Percentiles rank a stretch among this genome's conserved stretches.
Conservation (phyloP, 768 basidiomycete genomes). For the Lactarius hengduanensis region DNA sequence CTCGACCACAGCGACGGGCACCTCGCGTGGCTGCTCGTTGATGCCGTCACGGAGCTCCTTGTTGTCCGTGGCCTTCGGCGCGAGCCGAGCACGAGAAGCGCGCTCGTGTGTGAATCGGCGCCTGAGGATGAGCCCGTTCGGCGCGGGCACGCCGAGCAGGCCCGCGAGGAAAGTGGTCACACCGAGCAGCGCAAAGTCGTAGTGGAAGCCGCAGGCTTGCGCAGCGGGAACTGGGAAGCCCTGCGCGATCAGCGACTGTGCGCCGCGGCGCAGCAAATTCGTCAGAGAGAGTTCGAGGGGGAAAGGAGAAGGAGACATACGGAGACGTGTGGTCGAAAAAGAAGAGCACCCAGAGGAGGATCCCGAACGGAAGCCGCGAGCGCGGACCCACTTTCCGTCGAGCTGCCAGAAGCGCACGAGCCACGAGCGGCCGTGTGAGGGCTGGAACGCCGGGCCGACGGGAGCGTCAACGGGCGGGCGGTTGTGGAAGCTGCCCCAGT, state of each 20-base stretch:
- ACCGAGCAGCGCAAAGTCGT: conserved; percentile 89
- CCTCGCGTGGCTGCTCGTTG: conserved; percentile 39
- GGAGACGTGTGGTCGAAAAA: conserved; percentile 94
- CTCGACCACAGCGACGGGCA: conserved; percentile 78
- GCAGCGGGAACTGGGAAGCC: conserved; percentile 82
- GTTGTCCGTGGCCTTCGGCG: conserved; percentile 34
- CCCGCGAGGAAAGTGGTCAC: conserved; percentile 87
- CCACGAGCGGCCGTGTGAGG: conserved; percentile 75
- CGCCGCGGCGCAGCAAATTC: conserved; percentile 2
- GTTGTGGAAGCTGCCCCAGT: conserved; percentile 77
- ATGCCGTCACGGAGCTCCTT: conserved; percentile 38
- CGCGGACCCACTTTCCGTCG: conserved; percentile 81
- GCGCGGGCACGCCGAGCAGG: conserved; percentile 82
- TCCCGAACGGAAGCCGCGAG: conserved; percentile 84
- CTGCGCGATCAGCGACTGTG: conserved; percentile 87
- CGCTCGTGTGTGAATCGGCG: conserved; percentile 90
- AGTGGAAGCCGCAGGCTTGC: conserved; percentile 90
- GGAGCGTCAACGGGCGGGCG: conserved; percentile 62
- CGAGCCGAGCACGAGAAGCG: conserved; percentile 67
- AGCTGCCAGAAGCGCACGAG: conserved; percentile 87
- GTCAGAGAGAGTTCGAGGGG: background rate
- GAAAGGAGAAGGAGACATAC: conserved; percentile 42
- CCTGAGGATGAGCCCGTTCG: conserved; percentile 82
- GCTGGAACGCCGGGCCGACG: conserved; percentile 62
- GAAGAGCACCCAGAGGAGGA: conserved; percentile 87